Conservation (phyloP, 805 yeast species). For the Nematodospora valgi region DNA sequence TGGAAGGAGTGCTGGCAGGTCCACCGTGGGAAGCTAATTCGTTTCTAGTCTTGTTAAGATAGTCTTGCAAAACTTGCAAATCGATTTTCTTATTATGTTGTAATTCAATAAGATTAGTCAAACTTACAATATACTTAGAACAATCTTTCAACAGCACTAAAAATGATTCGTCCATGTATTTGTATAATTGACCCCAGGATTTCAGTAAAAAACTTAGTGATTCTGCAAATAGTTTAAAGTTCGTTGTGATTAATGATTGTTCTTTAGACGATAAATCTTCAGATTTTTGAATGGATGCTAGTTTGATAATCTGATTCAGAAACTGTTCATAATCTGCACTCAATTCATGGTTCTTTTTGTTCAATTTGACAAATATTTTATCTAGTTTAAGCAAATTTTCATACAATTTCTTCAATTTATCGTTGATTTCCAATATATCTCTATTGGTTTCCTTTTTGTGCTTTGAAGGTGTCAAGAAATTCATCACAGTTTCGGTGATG, state of each 20-base stretch:
- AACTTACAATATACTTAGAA: constrained; percentile 59
- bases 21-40: constrained; percentile 48
- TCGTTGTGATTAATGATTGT: constrained; percentile 18
- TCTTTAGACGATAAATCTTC: constrained; percentile 6
- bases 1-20: too few species aligned
- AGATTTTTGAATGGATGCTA: constrained; percentile 45
- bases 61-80: constrained; percentile 80
- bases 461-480: constrained; percentile 75
- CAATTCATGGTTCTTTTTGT: constrained; percentile 69
- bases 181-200: constrained; percentile 41
- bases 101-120: constrained; percentile 62
- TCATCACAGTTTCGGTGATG: constrained; percentile 87
- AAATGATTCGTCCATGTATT: constrained; percentile 71
- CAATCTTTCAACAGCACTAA: constrained; percentile 80
- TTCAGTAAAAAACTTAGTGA: constrained; percentile 34
- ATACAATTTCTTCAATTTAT: constrained; percentile 77
- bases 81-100: constrained; percentile 92
- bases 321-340: constrained; percentile 71
- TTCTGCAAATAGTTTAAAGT: constrained; percentile 36
- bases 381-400: constrained; percentile 80
- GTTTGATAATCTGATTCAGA: constrained; percentile 62
- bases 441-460: constrained; percentile 75
- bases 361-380: constrained; percentile 67
- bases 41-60: constrained; percentile 62
- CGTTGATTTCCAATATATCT: constrained; percentile 58